Evolutionary conservation across 768 basidiomycete genomes (phyloP), one percentile per base, ranked within the genome.

Genomic region (Auricularia cornea): DNA sequence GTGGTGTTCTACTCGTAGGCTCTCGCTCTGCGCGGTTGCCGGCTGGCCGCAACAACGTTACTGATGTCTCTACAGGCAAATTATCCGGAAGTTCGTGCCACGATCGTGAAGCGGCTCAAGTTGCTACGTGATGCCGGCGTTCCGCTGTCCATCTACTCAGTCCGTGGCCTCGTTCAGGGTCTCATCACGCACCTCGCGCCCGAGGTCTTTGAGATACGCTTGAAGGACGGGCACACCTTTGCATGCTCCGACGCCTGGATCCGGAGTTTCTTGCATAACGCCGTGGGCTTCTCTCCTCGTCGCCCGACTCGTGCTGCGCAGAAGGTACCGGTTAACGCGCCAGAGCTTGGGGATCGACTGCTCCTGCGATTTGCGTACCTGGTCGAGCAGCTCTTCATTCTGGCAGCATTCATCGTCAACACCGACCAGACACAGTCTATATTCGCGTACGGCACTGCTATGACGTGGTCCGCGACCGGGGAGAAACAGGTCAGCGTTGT

Each of bases 391-490:
- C 29, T 72, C 8, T 64, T 66, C 12, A 68, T 78, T 5, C 72
- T 71, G 0, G 61, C 71, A 1, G 66, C n/a, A 1, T 68, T 78
- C 3, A 54, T 62, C 8, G 73, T 76, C 56, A 77, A 80, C 62
- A 66, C 67, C 0, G 77, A 80, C 66, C 79, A 80, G 60, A 77
- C 74, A 3, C 74, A 78, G 40, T 38, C 71, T 6, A 31, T 72
- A 0, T 73, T 70, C 54, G 64, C 67, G 3, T 72, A 67, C 23
- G 72, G 70, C 8, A 60, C 67, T 8, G 65, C 66, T 2, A 60
- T 70, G 48, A 78, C 78, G 3, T 80, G 69, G 63, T 70, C 65
- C 1, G 32, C 67, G 30, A 66, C 38, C 0, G 75, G 77, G 0
- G 63, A 68, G 0, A 74, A 75, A 60, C 80, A 81, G 60, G 75